Evolutionary conservation across 2,329 filamentous ascomycete genomes (phyloP), one percentile per base, ranked within the genome.

Genomic region (Monosporascus cannonballus): DNA sequence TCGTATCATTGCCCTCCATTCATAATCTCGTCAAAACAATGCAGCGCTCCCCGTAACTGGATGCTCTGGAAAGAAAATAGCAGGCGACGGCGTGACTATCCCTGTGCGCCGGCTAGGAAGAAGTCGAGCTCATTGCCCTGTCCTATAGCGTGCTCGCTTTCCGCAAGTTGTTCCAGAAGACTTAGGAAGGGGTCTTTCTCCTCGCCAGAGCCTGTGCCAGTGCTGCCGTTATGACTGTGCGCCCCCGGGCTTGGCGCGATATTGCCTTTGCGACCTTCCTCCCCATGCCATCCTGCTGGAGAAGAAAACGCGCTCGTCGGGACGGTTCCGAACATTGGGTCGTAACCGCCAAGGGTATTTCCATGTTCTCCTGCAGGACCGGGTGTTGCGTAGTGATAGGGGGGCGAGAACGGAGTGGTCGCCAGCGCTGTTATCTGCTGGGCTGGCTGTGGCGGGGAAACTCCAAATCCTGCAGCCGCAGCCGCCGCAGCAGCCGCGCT

Each of bases 181-280:
- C 82, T 88, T 41, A 94, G 69, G 64, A 95, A 94, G 0, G 89
- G 89, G 64, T 94, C 90, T 61, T 89, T 91, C 59, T 93, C 89
- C 20, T 85, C 79, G 2, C 73, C 75, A 3, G 73, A 66, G 0
- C 69, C 73, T 2, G 76, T 77, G 2, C 72, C 76, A 0, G 75
- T 75, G 53, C 76, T 79, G 9, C 73, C 76, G 42, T 74, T 74
- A 51, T 75, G 74, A 64, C 78, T 82, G 56, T 72, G 71, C 2
- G 65, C 73, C 1, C 73, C 77, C 0, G 80, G 78, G 46, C 75
- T 76, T 54, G 70, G 62, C 59, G 69, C 59, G 54, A 68, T 37
- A 8, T 38, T 47, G 56, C 60, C 62, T 68, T 61, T 76, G 67
- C 54, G 76, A 71, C 67, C 72, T 48, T 63, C 54, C 14, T 74